A percentile compares a stretch with the other conserved stretches of the same genome.
These are phyloP conservation scores for Aulographum hederae DNA, from an alignment of 2,329 filamentous ascomycete genomes.

Conservation along the genomic window DNA sequence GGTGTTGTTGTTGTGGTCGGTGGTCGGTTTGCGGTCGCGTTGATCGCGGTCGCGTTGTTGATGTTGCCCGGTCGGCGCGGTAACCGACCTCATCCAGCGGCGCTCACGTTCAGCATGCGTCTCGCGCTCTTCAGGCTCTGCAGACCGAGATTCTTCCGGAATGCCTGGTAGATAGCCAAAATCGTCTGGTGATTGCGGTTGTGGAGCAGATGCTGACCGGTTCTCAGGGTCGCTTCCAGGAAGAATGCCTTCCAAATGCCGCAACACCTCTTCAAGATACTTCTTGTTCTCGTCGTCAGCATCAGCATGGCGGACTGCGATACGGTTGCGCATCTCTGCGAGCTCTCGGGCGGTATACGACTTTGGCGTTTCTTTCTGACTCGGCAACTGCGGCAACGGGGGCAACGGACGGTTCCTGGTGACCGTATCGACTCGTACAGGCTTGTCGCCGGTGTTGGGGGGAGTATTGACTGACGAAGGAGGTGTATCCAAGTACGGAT, in stretches of 20 bases:
- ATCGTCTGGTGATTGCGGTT: constrained; percentile 12
- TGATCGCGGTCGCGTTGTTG: constrained; percentile 10
- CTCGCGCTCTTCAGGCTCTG: constrained; percentile 11
- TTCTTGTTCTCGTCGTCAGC: constrained; percentile 26
- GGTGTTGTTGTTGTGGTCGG: constrained; percentile 21
- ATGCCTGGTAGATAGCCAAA: constrained; percentile 28
- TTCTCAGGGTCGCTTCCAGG: constrained; percentile 11
- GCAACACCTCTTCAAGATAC: constrained; percentile 41
- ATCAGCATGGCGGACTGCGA: constrained; percentile 31
- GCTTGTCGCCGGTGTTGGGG: background rate
- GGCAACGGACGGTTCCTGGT: too few species aligned
- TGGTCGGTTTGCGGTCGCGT: constrained; percentile 11
- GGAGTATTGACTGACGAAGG: constrained; percentile 31
- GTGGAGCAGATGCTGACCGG: constrained; percentile 30
- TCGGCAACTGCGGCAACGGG: constrained; percentile 25
- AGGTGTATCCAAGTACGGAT: constrained; percentile 30
- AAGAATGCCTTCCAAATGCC: constrained; percentile 23
- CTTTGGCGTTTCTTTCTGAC: constrained; percentile 25
- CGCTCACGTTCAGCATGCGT: constrained; percentile 11
- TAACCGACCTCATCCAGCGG: constrained; percentile 13
- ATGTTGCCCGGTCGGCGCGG: constrained; percentile 18
- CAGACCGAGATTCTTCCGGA: constrained; percentile 27
- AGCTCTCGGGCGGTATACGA: constrained; percentile 36
- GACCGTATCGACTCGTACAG: constrained; percentile 11
- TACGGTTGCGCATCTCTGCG: constrained; percentile 37